Evolutionary conservation across 495 filamentous ascomycete genomes (phyloP).

Genomic region (Melanomma pulvis-pyrius): DNA sequence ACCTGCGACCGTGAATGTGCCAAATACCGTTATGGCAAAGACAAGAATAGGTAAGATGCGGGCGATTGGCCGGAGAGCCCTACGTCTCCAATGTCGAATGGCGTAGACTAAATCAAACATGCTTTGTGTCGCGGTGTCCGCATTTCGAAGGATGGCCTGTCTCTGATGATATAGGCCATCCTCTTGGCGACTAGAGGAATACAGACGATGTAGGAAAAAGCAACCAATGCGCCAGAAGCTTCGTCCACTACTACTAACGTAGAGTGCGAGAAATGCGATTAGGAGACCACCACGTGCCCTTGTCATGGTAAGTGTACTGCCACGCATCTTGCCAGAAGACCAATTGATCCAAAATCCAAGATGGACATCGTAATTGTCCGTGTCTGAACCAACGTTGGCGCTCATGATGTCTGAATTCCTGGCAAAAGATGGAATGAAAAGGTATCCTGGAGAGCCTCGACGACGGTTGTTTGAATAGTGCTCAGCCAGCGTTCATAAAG

Average conservation of each 20-base stretch:
- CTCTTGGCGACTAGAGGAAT: background rate
- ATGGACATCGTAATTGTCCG: slow-evolving; percentile 21
- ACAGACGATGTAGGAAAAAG: slow-evolving; percentile 46
- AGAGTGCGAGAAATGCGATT: slow-evolving; percentile 49
- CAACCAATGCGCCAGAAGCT: slow-evolving; percentile 48
- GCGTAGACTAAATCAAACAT: slow-evolving; percentile 38
- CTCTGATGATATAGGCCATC: slow-evolving; percentile 41
- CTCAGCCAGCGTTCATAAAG: no score
- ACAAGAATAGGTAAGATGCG: slow-evolving; percentile 40
- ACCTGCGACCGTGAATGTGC: slow-evolving; percentile 42
- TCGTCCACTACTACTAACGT: slow-evolving; percentile 44
- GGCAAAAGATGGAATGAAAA: no score
- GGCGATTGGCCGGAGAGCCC: slow-evolving; percentile 27
- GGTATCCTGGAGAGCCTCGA: no score
- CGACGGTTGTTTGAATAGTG: no score
- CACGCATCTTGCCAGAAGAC: slow-evolving; percentile 44
- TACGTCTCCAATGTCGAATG: slow-evolving; percentile 2
- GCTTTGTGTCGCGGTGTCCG: slow-evolving; percentile 32
- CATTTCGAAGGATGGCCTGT: slow-evolving; percentile 47
- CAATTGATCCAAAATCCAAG: slow-evolving; percentile 52
- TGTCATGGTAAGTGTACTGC: slow-evolving; percentile 49
- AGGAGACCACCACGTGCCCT: slow-evolving; percentile 44
- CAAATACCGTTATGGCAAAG: slow-evolving; percentile 38
- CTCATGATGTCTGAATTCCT: no score
- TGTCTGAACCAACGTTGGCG: no score